Evolutionary conservation across 192 early-diverging fungal genomes (phyloP).

Genomic region (Coemansia sp.): DNA sequence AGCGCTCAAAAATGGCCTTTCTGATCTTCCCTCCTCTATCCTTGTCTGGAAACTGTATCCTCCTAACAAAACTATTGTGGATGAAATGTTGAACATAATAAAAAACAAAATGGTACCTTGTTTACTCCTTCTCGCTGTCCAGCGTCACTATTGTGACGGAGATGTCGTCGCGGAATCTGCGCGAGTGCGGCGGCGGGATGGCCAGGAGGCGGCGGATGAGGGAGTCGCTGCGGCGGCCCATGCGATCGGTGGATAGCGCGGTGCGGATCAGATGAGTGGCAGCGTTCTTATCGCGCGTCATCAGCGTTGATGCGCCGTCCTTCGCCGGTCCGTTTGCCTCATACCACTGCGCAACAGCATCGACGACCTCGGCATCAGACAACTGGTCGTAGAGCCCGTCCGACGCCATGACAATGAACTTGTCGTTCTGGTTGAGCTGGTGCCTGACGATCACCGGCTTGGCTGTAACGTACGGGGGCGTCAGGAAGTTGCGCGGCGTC

Average conservation of each 20-base stretch:
- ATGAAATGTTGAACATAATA: background rate
- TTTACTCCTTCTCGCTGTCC: constrained; percentile 14
- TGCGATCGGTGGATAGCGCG: constrained; percentile 51
- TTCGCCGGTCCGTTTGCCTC: constrained; percentile 20
- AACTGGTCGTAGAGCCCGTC: constrained; percentile 84
- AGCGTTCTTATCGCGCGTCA: constrained; percentile 58
- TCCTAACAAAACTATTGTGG: background rate
- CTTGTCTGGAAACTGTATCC: background rate
- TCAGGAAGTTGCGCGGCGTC: constrained; percentile 53
- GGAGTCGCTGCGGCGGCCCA: constrained; percentile 62
- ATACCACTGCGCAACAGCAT: constrained; percentile 45
- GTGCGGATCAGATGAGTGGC: constrained; percentile 72
- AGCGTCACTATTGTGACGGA: constrained; percentile 66
- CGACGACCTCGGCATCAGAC: constrained; percentile 61
- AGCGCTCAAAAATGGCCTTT: too few species aligned
- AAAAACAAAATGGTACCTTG: background rate
- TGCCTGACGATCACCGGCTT: constrained; percentile 67
- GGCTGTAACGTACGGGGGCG: constrained; percentile 77
- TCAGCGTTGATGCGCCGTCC: constrained; percentile 1
- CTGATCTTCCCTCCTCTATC: too few species aligned
- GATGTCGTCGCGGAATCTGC: constrained; percentile 80
- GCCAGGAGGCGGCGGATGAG: constrained; percentile 62
- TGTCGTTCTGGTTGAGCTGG: constrained; percentile 59
- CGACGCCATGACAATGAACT: constrained; percentile 75
- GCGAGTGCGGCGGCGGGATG: constrained; percentile 63